Evolutionary conservation across 2,329 filamentous ascomycete species (phyloP).

Genomic region (Albophoma yamanashiensis): DNA sequence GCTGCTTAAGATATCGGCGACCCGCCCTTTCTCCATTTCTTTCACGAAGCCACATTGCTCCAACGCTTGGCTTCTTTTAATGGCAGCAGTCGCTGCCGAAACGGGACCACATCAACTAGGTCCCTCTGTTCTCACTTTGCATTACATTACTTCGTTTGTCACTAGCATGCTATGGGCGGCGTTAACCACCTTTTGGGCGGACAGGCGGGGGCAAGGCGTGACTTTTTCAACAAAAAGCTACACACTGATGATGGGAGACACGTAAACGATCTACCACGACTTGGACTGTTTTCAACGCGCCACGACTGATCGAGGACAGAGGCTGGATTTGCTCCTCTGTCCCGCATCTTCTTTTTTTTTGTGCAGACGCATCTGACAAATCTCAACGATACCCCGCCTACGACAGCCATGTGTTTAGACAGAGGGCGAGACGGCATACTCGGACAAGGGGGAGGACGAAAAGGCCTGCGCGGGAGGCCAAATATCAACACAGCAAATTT

Average conservation of each 20-base stretch:
- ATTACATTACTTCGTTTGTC: conserved; percentile 10
- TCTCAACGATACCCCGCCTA: conserved; percentile 29
- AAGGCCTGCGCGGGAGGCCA: not conserved
- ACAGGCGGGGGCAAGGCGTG: conserved; percentile 13
- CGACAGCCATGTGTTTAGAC: conserved; percentile 9
- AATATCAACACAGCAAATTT: not conserved
- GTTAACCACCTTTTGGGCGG: conserved; percentile 4
- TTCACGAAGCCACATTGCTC: conserved; percentile 2
- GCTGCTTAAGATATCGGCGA: not conserved
- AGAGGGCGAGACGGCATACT: not conserved
- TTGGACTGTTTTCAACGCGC: conserved; percentile 3
- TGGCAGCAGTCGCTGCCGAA: conserved; percentile 2
- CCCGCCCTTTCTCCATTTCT: not conserved
- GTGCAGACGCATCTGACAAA: conserved; percentile 22
- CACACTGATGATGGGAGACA: conserved; percentile 10
- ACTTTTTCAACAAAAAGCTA: conserved; percentile 33
- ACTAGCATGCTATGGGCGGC: conserved; percentile 5
- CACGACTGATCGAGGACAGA: conserved; percentile 2
- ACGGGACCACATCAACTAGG: conserved; percentile 4
- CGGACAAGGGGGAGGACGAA: not conserved
- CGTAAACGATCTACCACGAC: conserved; percentile 2
- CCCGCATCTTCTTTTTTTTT: conserved; percentile 13
- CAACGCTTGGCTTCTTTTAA: conserved; percentile 4
- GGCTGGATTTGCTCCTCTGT: not conserved
- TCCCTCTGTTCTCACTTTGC: conserved; percentile 1